phyloP scores from a whole-genome alignment of 257 asterid species.

The Cinchona pubescens region DNA sequence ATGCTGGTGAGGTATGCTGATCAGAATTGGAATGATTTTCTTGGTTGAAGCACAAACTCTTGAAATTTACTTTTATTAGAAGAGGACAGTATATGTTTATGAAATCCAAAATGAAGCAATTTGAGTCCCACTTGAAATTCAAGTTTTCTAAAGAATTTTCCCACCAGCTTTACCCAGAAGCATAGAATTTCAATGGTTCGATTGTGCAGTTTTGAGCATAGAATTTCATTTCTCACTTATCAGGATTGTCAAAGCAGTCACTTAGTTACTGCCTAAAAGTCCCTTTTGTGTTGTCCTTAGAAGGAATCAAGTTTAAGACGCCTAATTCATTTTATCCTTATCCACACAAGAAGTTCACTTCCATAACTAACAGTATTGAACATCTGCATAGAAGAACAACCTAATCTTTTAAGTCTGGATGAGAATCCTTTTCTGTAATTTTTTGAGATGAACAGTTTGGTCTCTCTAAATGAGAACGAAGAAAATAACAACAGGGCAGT shows the following conservation, averaged over 20 bases:
- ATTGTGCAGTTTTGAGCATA: too few relatives aligned
- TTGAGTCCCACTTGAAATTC: not conserved
- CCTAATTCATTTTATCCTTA: too few relatives aligned
- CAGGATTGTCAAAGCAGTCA: too few relatives aligned
- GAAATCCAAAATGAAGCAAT: not conserved
- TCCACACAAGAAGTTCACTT: too few relatives aligned
- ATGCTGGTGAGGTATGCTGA: conserved; percentile 65
- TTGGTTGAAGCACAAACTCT: not conserved
- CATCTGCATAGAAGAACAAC: not conserved
- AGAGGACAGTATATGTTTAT: not conserved
- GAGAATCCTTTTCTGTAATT: not conserved
- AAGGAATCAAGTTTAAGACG: too few relatives aligned
- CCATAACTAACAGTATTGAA: too few relatives aligned
- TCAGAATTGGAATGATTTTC: conserved; percentile 7
- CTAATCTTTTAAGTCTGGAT: not conserved
- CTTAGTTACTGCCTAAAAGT: too few relatives aligned
- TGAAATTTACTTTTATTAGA: not conserved
- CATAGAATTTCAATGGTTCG: too few relatives aligned
- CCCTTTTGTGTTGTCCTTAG: too few relatives aligned
- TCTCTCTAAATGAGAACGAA: not conserved
- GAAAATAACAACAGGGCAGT: too few relatives aligned
- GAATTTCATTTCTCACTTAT: too few relatives aligned
- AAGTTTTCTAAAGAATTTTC: not conserved
- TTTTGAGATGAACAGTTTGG: not conserved
- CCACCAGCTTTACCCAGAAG: not conserved